Percentiles rank a stretch among this genome's conserved stretches.
These are phyloP conservation scores for Elymus sibiricus DNA, from an alignment of 176 grass and related monocot species.

Conservation along the genomic window DNA sequence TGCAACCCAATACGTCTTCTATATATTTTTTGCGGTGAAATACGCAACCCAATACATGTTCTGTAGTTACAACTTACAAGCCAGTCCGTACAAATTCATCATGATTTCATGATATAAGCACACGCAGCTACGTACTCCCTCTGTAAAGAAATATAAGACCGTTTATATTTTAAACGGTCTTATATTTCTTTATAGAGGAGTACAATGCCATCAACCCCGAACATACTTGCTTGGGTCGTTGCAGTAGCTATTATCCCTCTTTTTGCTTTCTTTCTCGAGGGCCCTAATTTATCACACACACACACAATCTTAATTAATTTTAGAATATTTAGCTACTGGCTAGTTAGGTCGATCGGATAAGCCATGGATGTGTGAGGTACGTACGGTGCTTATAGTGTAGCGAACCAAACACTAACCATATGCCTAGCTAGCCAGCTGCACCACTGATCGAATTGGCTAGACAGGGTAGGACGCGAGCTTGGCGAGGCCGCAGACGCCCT, in stretches of 20 bases:
- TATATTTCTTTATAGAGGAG: too few species aligned
- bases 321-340: neutral
- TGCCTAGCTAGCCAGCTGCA: neutral
- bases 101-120: neutral
- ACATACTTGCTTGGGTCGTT: neutral
- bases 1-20: too few species aligned
- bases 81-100: neutral
- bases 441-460: too few species aligned
- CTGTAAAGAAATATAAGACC: too few species aligned
- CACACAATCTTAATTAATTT: neutral
- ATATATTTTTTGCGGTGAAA: neutral
- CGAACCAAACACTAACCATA: neutral
- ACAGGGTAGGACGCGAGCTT: constrained; percentile 48
- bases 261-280: too few species aligned
- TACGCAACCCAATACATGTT: neutral
- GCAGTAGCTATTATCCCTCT: too few species aligned
- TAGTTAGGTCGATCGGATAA: neutral
- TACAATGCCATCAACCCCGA: neutral
- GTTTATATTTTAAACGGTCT: too few species aligned
- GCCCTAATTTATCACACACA: neutral
- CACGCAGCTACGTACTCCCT: neutral
- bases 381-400: neutral
- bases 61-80: neutral
- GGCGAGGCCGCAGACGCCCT: constrained; percentile 59
- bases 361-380: neutral